Evolutionary conservation across 108 stramenopile species (phyloP), one percentile per base, ranked within the genome.

Genomic region (Conticribra weissflogii): DNA sequence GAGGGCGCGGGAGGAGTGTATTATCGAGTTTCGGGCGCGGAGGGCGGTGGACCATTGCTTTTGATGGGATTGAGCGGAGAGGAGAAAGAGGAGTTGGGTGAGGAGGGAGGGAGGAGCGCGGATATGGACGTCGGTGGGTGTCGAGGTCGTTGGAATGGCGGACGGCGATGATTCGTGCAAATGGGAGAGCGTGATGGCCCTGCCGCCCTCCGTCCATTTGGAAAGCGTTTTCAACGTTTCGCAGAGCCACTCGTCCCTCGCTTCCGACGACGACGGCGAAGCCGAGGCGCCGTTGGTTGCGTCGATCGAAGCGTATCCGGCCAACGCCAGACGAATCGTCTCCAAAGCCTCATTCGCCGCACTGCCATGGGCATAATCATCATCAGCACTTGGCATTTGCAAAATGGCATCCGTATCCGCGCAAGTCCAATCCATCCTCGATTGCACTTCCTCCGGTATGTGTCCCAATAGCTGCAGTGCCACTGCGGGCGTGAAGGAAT

Each of bases 11-110:
- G 79, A 25, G 18, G 81, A 76, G 32, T 60, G 48, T 30, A 69
- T 64, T 3, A 84, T 57, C 0, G 57, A 51, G 7, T 68, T 18
- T 47, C 74, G 59, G 24, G 70, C 70, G 49, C 45, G 36, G 19
- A 21, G 16, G 21, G 65, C 65, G 27, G 36, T 57, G 1, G 65
- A 53, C 70, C 70, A 73, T 47, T 55, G 63, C 58, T 45, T n/a
- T 51, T 68, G 74, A 44, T 55, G 46, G 2, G 52, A 54, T 31
- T 53, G 59, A 17, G 68, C 31, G 31, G 83, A 87, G 44, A 86
- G 49, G 3, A 87, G 41, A 45, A 63, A 68, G 1, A 87, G 63
- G 51, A 87, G 32, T 18, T 68, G 48, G 12, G 81, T 67, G 28
- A 87, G 63, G 28, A 82, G 24, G n/a, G 57, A 31, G 2, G 45